Evolutionary conservation across 2,329 filamentous ascomycete species (phyloP).

Genomic region (Fusarium oligoseptatum): DNA sequence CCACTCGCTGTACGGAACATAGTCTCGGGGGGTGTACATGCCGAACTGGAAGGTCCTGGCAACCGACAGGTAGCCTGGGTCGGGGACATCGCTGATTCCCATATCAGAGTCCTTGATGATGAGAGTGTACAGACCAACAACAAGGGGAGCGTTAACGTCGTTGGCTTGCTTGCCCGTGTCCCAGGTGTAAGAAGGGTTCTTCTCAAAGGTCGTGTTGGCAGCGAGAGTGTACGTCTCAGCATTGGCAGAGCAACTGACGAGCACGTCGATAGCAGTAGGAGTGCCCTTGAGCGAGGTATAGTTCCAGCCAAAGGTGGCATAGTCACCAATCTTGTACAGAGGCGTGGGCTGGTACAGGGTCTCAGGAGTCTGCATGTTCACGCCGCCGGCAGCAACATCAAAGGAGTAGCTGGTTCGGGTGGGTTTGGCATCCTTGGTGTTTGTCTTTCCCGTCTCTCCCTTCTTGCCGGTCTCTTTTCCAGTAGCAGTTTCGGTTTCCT

Average conservation of each 20-base stretch:
- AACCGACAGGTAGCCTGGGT: slow-evolving; percentile 68
- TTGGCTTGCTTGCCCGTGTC: slow-evolving; percentile 67
- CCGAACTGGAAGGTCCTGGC: slow-evolving; percentile 67
- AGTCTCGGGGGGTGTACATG: slow-evolving; percentile 66
- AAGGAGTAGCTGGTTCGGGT: slow-evolving; percentile 59
- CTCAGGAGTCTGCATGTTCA: slow-evolving; percentile 67
- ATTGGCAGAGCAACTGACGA: slow-evolving; percentile 67
- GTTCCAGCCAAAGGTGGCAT: slow-evolving; percentile 74
- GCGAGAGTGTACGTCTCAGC: slow-evolving; percentile 71
- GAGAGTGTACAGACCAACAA: slow-evolving; percentile 70
- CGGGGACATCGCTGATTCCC: slow-evolving; percentile 61
- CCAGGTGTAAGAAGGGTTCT: slow-evolving; percentile 68
- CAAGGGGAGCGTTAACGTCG: slow-evolving; percentile 60
- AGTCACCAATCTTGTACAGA: slow-evolving; percentile 72
- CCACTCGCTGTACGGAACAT: slow-evolving; percentile 66
- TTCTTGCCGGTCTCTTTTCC: slow-evolving; percentile 37
- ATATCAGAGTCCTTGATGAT: slow-evolving; percentile 72
- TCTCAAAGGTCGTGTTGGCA: slow-evolving; percentile 71
- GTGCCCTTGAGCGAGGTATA: slow-evolving; percentile 71
- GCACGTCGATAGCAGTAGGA: slow-evolving; percentile 71
- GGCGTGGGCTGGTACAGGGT: slow-evolving; percentile 58
- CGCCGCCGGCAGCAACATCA: slow-evolving; percentile 62
- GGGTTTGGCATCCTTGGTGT: slow-evolving; percentile 39
- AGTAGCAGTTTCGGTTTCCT: slow-evolving; percentile 17
- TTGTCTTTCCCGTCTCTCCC: slow-evolving; percentile 23